A percentile compares a stretch with the other conserved stretches of the same genome.
Conservation (phyloP, 306 rosid species). For the Cucurbita ficifolia region DNA sequence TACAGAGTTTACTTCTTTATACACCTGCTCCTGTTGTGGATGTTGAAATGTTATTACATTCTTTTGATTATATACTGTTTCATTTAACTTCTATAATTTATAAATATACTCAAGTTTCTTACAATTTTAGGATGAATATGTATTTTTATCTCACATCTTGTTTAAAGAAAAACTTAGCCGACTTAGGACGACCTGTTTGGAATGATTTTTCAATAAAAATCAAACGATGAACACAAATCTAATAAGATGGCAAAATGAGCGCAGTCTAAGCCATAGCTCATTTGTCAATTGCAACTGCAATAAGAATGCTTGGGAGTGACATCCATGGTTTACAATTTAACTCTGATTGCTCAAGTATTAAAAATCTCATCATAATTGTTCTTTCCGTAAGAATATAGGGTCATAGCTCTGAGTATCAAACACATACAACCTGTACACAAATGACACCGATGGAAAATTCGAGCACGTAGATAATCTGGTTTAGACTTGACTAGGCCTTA, state of each 20-base stretch:
- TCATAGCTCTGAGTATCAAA: background rate
- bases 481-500: background rate
- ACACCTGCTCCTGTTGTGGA: background rate
- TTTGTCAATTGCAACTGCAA: background rate
- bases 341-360: background rate
- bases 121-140: background rate
- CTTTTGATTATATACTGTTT: background rate
- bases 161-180: background rate
- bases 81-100: background rate
- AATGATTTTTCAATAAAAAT: background rate
- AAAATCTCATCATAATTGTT: background rate
- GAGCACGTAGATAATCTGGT: background rate
- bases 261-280: background rate
- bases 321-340: background rate
- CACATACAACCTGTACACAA: background rate
- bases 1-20: constrained; percentile 4
- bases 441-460: background rate
- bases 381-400: background rate
- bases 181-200: background rate
- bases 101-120: background rate
- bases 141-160: background rate
- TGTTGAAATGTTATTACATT: background rate
- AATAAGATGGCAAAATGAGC: background rate
- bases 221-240: background rate
- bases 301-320: background rate